Evolutionary conservation across 148 eudicot genomes (phyloP).

Genomic region (Polygonum aviculare): DNA sequence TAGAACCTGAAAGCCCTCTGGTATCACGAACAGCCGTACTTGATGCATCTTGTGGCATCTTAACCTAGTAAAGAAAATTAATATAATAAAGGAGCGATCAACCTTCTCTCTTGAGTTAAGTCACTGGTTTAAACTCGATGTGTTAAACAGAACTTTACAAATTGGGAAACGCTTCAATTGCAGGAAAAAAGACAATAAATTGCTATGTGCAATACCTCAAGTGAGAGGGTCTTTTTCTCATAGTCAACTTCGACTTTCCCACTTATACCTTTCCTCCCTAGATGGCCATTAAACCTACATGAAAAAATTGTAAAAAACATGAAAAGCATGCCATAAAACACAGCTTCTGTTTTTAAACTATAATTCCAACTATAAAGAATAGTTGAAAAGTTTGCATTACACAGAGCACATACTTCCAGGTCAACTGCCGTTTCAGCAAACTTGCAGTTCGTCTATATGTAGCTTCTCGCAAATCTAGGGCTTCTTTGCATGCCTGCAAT

Average conservation of each 20-base stretch:
- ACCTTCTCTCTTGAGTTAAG: background rate
- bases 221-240: slow-evolving; percentile 61
- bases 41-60: slow-evolving; percentile 97
- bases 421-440: slow-evolving; percentile 63
- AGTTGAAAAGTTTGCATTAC: background rate
- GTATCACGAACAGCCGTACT: slow-evolving; percentile 75
- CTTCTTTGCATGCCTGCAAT: slow-evolving; percentile 53
- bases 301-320: background rate
- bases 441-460: slow-evolving; percentile 67
- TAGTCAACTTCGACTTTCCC: slow-evolving; percentile 64
- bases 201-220: slow-evolving; percentile 48
- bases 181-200: background rate
- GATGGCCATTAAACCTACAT: slow-evolving; percentile 78
- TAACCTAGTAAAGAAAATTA: slow-evolving; percentile 36
- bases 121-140: background rate
- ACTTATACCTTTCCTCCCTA: slow-evolving; percentile 85
- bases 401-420: slow-evolving; percentile 63
- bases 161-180: background rate
- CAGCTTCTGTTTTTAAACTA: background rate
- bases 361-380: background rate
- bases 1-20: slow-evolving; percentile 92
- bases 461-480: slow-evolving; percentile 44
- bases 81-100: background rate
- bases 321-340: background rate
- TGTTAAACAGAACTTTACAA: background rate